phyloP scores from a whole-genome alignment of 306 rosid genomes.

The Alnus rubra region DNA sequence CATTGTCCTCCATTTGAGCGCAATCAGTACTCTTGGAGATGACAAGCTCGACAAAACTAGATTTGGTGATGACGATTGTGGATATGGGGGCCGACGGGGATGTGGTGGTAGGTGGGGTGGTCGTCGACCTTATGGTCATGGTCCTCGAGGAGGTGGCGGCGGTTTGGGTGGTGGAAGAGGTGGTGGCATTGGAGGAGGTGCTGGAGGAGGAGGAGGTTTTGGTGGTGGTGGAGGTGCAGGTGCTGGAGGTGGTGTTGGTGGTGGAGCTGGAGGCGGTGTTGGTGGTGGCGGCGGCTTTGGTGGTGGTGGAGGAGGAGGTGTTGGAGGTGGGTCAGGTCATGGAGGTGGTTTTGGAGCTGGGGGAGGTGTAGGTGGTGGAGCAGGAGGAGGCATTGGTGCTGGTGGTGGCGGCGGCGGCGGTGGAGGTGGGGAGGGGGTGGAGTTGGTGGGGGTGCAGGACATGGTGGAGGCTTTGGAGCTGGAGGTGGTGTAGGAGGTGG shows the following conservation, averaged over 20 bases:
- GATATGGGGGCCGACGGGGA: slow-evolving; percentile 49
- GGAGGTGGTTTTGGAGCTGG: slow-evolving; percentile 25
- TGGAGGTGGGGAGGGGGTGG: no score
- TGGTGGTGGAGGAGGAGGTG: slow-evolving; percentile 13
- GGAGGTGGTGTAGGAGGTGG: slow-evolving; percentile 32
- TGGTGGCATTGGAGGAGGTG: background rate
- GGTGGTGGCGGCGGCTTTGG: slow-evolving; percentile 3
- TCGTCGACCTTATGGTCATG: background rate
- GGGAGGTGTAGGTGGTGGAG: slow-evolving; percentile 23
- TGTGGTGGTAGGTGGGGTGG: slow-evolving; percentile 32
- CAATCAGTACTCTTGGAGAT: slow-evolving; percentile 44
- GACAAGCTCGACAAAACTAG: slow-evolving; percentile 43
- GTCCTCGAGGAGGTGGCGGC: slow-evolving; percentile 24
- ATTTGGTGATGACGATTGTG: slow-evolving; percentile 51
- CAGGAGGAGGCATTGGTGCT: slow-evolving; percentile 14
- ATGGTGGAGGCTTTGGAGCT: background rate
- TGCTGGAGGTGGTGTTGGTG: slow-evolving; percentile 14
- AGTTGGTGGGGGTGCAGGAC: no score
- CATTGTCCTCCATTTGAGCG: slow-evolving; percentile 56
- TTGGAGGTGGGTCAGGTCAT: slow-evolving; percentile 12
- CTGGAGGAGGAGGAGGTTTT: background rate
- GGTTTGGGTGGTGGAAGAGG: slow-evolving; percentile 22
- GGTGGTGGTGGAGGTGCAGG: background rate
- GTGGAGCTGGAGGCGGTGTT: slow-evolving; percentile 2
- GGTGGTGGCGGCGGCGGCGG: slow-evolving; percentile 38